Conservation (phyloP, 257 asterid genomes). For the Solanum bulbocastanum region DNA sequence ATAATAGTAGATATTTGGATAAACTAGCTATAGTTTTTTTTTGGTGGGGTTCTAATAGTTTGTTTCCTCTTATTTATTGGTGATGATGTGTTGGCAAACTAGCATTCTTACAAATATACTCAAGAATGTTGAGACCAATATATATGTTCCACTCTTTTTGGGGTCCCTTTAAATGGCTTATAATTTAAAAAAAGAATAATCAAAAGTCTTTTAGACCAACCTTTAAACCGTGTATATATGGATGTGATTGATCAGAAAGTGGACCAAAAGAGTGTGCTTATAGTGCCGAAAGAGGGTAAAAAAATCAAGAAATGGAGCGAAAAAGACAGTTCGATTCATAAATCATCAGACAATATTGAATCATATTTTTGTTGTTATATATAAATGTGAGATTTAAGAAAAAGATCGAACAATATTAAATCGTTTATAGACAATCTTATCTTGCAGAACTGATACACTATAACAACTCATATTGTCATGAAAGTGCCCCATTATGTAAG, state of each 20-base stretch:
- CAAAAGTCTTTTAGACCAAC: neutral
- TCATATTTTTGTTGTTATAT: neutral
- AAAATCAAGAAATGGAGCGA: neutral
- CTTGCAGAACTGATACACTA: rapidly evolving
- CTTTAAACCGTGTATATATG: neutral
- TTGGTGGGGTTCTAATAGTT: neutral
- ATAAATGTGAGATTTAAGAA: neutral
- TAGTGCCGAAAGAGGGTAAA: neutral
- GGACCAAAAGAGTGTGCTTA: neutral
- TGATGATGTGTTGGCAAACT: neutral
- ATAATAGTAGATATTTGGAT: neutral
- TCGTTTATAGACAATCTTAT: neutral
- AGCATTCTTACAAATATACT: neutral
- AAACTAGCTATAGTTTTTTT: neutral
- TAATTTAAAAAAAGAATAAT: neutral
- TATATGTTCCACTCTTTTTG: neutral
- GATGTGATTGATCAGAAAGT: neutral
- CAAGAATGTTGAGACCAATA: neutral
- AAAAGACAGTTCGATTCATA: neutral
- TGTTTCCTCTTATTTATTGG: neutral
- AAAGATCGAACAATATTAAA: rapidly evolving
- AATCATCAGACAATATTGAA: neutral
- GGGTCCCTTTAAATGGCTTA: neutral
- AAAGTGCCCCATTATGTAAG: neutral
- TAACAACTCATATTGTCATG: neutral